A percentile compares a stretch with the other conserved stretches of the same genome.
These are phyloP conservation scores for Handroanthus guayacan DNA, from an alignment of 257 asterid species.

Conservation along the genomic window DNA sequence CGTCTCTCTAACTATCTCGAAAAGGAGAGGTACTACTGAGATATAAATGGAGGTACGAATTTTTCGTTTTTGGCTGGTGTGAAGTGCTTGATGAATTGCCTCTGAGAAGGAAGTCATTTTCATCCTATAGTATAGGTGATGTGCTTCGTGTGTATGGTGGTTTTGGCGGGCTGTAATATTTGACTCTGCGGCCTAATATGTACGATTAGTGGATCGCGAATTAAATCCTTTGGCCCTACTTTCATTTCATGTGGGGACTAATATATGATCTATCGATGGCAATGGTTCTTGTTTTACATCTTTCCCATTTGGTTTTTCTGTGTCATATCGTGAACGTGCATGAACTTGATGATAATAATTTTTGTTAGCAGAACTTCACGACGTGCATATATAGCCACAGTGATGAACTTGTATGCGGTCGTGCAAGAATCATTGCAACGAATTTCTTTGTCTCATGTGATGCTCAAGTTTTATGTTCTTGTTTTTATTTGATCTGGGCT, in stretches of 20 bases:
- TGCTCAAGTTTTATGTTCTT: no score
- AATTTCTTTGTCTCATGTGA: no score
- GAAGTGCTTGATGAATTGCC: slow-evolving; percentile 18
- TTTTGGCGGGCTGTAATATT: slow-evolving; percentile 12
- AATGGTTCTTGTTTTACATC: neutral
- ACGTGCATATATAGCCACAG: no score
- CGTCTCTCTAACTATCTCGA: neutral
- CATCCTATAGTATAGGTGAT: neutral
- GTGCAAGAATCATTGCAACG: no score
- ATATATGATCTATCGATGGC: neutral
- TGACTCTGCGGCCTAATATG: slow-evolving; percentile 37
- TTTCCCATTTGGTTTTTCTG: neutral
- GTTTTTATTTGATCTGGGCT: no score
- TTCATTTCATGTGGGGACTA: no score
- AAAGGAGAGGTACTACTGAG: neutral
- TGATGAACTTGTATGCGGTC: no score
- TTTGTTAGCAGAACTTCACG: no score
- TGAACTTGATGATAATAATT: neutral
- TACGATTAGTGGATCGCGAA: slow-evolving; percentile 17
- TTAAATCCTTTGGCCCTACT: slow-evolving; percentile 3
- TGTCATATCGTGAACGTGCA: neutral
- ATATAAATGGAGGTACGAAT: neutral
- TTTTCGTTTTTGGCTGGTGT: neutral
- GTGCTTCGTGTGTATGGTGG: slow-evolving; percentile 32
- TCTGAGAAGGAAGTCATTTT: slow-evolving; percentile 1